Percentiles rank a stretch among this genome's conserved stretches.
Conservation (phyloP, 2,329 filamentous ascomycete species). For the Aspergillus novofumigatus region DNA sequence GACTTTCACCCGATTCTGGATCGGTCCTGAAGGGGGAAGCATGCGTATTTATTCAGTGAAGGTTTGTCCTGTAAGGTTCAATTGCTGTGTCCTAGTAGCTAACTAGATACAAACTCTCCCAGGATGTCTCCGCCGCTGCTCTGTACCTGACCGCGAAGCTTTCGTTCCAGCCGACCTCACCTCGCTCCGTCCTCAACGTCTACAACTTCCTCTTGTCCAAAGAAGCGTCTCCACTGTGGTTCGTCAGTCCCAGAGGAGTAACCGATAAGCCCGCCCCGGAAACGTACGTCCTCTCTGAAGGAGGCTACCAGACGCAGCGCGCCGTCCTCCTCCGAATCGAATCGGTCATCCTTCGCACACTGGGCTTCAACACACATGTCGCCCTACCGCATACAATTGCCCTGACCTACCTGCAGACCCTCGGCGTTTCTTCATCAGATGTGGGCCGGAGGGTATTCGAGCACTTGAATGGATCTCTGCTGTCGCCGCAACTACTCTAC, state of each 20-base stretch:
- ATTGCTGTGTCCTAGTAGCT: not conserved
- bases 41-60: constrained; percentile 41
- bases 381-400: constrained; percentile 80
- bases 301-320: constrained; percentile 63
- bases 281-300: constrained; percentile 68
- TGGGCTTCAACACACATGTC: constrained; percentile 81
- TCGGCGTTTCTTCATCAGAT: constrained; percentile 61
- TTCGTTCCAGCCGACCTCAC: constrained; percentile 68
- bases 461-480: constrained; percentile 78
- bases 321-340: constrained; percentile 68
- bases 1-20: constrained; percentile 75
- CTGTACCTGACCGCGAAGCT: constrained; percentile 82
- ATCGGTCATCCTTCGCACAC: constrained; percentile 66
- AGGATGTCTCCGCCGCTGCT: constrained; percentile 78
- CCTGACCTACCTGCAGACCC: constrained; percentile 86
- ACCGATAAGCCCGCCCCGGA: constrained; percentile 42
- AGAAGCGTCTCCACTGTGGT: constrained; percentile 50
- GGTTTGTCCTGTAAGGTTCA: constrained; percentile 22
- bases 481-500: constrained; percentile 86
- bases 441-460: constrained; percentile 65
- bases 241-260: constrained; percentile 28
- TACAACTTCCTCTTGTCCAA: constrained; percentile 74
- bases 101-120: constrained; percentile 2
- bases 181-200: constrained; percentile 77
- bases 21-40: constrained; percentile 47